Base-by-base conservation (phyloP, 352 stramenopile genomes). In the Phytophthora sp. region DNA sequence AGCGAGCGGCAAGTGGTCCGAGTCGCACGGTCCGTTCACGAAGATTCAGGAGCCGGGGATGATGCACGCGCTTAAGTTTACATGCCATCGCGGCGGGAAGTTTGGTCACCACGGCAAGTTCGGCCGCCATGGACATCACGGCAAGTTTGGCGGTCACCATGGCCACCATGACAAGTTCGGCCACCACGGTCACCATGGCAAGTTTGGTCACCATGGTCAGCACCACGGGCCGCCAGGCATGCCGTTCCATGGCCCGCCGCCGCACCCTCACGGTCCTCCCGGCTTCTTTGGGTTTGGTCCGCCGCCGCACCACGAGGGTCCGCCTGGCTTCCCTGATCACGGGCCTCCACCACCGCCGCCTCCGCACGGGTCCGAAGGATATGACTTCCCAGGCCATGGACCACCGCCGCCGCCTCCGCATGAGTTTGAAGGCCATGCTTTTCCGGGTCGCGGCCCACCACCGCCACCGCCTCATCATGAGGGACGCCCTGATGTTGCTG, bases 11-110 rank as follows among this genome's bases (percentile, higher is more conserved):
- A 63, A 69, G 31, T 91, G 74, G 76, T 72, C 38, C 3, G 43
- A 80, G 42, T 79, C 71, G 0, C 79, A 91, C 32, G 79, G 72
- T 0, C 83, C 82, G 5, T 91, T 90, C 27, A 67, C 66, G 13
- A 83, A 82, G 61, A 82, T 87, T 26, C 23, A 77, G 8, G 67
- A 71, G 24, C 39, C 70, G 0, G 59, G 49, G 0, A 65, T 77
- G 57, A 62, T 77, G 38, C 71, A 46, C 30, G 71, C 56, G 1
- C 38, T 64, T 15, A 77, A 77, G 46, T 69, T 69, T 31, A 65
- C 58, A 11, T 76, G 72, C 17, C 54, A 64, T 54, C 64, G 69
- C 11, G 53, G 60, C 8, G 63, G 51, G 38, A 75, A 68, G 31
- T 71, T 31, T 44, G 56, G 45, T 5, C 61, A 60, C 23, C 68